Conservation (phyloP, 139 green algal species). For the Chlamydomonas applanata region DNA sequence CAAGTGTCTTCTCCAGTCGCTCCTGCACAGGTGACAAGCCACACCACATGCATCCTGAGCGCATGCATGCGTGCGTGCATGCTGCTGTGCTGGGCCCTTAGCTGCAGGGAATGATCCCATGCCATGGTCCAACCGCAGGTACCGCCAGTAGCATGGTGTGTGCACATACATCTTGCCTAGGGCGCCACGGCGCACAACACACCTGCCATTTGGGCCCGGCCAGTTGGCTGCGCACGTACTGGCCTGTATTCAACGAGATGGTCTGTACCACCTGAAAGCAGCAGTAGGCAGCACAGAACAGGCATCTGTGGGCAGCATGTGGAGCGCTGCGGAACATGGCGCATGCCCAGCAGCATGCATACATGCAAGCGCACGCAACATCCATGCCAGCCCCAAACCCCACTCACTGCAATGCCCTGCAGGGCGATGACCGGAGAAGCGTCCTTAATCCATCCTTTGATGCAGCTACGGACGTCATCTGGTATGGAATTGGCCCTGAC, state of each 20-base stretch:
- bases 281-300: no score
- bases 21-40: no score
- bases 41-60: neutral
- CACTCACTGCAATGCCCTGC: no score
- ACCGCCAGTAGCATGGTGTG: no score
- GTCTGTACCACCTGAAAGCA: constrained; percentile 17
- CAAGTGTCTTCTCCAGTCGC: constrained; percentile 15
- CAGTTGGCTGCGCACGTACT: neutral
- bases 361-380: constrained; percentile 7
- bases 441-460: no score
- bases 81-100: neutral
- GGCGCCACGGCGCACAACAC: no score
- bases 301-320: neutral
- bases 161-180: neutral
- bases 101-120: neutral
- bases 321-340: neutral
- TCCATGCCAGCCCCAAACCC: no score
- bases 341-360: neutral
- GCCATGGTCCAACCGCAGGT: no score
- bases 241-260: constrained; percentile 1
- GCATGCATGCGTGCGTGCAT: neutral
- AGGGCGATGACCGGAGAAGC: no score
- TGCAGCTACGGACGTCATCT: no score
- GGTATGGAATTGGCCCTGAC: no score
- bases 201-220: constrained; percentile 3